Evolutionary conservation across 2,329 filamentous ascomycete genomes (phyloP).

Genomic region (Talaromyces verruculosus): DNA sequence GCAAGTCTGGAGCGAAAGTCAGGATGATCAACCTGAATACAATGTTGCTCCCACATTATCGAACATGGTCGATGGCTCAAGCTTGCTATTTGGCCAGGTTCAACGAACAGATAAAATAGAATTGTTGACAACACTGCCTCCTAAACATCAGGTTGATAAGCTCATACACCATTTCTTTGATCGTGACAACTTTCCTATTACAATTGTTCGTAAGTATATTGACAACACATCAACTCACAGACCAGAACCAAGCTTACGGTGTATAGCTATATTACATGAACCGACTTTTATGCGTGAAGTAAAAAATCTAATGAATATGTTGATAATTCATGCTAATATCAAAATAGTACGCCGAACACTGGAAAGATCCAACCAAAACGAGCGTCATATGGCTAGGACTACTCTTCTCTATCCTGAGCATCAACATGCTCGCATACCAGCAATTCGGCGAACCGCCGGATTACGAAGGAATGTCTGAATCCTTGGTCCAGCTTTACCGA

Average conservation of each 20-base stretch:
- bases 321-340: neutral
- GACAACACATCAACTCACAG: too few species aligned
- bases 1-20: constrained; percentile 20
- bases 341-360: constrained; percentile 61
- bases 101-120: constrained; percentile 72
- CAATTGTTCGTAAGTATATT: constrained; percentile 20
- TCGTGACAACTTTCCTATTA: constrained; percentile 14
- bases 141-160: constrained; percentile 56
- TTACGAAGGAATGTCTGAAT: constrained; percentile 56
- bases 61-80: constrained; percentile 61
- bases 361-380: constrained; percentile 58
- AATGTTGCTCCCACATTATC: constrained; percentile 9
- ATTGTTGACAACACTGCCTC: constrained; percentile 74
- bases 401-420: constrained; percentile 64
- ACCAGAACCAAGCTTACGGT: too few species aligned
- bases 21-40: constrained; percentile 14
- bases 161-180: constrained; percentile 19
- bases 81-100: constrained; percentile 73
- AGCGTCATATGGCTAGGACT: constrained; percentile 62
- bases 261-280: constrained; percentile 22
- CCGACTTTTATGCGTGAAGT: constrained; percentile 22
- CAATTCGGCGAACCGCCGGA: constrained; percentile 64
- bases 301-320: neutral
- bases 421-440: constrained; percentile 61
- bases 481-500: constrained; percentile 48